phyloP scores from a whole-genome alignment of 1,284 basidiomycete species.

The Tetrapyrgos nigripes region DNA sequence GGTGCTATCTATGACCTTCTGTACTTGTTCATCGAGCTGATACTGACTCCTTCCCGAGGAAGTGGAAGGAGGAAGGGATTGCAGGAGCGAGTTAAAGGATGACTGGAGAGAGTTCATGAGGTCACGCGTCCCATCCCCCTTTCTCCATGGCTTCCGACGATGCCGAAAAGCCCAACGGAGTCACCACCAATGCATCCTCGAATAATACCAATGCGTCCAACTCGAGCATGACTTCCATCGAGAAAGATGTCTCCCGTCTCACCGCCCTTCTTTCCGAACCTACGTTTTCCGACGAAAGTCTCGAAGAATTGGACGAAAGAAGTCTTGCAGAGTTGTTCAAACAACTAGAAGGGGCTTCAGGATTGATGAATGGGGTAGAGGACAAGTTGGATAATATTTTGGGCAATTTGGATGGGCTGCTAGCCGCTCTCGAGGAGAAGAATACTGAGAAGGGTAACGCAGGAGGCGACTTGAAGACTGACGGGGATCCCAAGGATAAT shows the following conservation, averaged over 20 bases:
- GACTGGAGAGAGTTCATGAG: constrained; percentile 48
- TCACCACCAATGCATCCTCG: not conserved
- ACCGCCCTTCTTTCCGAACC: constrained; percentile 6
- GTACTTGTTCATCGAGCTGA: constrained; percentile 56
- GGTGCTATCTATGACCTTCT: constrained; percentile 50
- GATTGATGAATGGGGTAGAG: constrained; percentile 63
- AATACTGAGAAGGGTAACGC: not conserved
- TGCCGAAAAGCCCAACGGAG: not conserved
- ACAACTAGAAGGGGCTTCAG: constrained; percentile 58
- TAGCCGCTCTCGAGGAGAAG: constrained; percentile 48
- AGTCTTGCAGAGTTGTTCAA: constrained; percentile 56
- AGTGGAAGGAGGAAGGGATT: constrained; percentile 57
- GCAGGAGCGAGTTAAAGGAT: constrained; percentile 52
- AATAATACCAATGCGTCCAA: not conserved
- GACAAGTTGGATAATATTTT: constrained; percentile 61
- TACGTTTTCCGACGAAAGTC: not conserved
- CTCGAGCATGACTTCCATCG: constrained; percentile 4
- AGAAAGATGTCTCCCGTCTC: constrained; percentile 4
- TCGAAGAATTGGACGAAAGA: constrained; percentile 38
- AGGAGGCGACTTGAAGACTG: too few species aligned
- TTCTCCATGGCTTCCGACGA: not conserved
- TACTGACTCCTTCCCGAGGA: constrained; percentile 41
- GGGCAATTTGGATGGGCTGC: constrained; percentile 57
- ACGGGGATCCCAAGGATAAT: too few species aligned
- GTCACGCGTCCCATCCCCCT: too few species aligned